Evolutionary conservation across 148 eudicot genomes (phyloP).

Genomic region (Chenopodium berlandieri): DNA sequence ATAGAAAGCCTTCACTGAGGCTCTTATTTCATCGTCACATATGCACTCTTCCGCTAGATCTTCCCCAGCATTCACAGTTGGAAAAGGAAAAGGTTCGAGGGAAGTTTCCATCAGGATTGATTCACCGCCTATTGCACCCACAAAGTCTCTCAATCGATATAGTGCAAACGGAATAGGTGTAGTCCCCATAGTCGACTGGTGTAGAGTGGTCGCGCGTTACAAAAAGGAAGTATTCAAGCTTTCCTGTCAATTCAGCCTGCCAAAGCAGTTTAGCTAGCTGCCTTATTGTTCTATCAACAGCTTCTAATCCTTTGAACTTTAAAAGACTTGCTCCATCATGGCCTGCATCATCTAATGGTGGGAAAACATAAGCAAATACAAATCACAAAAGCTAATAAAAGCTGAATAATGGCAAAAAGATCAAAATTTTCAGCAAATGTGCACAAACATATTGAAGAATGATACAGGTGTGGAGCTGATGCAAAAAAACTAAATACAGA

Average conservation of each 20-base stretch:
- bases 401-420: not conserved
- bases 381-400: not conserved
- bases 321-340: slow-evolving; percentile 85
- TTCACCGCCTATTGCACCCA: slow-evolving; percentile 82
- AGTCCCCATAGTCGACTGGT: slow-evolving; percentile 97
- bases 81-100: slow-evolving; percentile 83
- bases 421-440: no score
- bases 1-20: slow-evolving; percentile 34
- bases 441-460: not conserved
- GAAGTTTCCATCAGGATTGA: slow-evolving; percentile 45
- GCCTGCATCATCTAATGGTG: slow-evolving; percentile 77
- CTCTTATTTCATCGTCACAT: slow-evolving; percentile 26
- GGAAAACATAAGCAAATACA: not conserved
- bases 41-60: slow-evolving; percentile 37
- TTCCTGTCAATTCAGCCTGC: slow-evolving; percentile 75
- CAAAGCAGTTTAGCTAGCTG: slow-evolving; percentile 85
- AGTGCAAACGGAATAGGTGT: slow-evolving; percentile 87
- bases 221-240: slow-evolving; percentile 62
- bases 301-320: slow-evolving; percentile 86
- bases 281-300: slow-evolving; percentile 74
- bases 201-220: slow-evolving; percentile 96
- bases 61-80: slow-evolving; percentile 55
- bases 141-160: slow-evolving; percentile 77
- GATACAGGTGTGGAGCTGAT: not conserved
- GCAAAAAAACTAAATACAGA: not conserved